phyloP scores from a whole-genome alignment of 106 monocot genomes.

The Chionographis japonica region DNA sequence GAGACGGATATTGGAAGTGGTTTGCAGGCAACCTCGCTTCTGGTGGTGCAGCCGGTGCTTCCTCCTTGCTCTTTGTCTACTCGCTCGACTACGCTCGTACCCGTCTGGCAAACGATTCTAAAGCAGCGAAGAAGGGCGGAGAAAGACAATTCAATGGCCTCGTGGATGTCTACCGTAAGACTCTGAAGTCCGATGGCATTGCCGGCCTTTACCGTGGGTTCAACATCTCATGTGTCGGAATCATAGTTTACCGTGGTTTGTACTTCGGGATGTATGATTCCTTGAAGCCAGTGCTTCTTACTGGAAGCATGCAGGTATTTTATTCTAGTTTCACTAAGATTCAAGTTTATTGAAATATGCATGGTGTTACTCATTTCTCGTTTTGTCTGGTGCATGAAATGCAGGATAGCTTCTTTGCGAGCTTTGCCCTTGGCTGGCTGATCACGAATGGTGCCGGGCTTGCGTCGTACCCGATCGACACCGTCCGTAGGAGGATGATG shows the following conservation, averaged over 20 bases:
- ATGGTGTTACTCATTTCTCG: no score
- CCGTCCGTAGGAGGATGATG: slow-evolving; percentile 25
- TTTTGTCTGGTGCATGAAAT: not conserved
- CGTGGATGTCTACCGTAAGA: slow-evolving; percentile 27
- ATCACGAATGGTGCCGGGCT: slow-evolving; percentile 18
- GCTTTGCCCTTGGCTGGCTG: slow-evolving; percentile 22
- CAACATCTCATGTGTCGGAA: slow-evolving; percentile 25
- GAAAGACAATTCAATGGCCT: slow-evolving; percentile 34
- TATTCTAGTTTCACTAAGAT: not conserved
- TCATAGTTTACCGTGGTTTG: slow-evolving; percentile 22
- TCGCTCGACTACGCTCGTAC: slow-evolving; percentile 26
- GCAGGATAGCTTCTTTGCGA: slow-evolving; percentile 37
- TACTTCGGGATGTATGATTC: slow-evolving; percentile 34
- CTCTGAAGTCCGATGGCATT: slow-evolving; percentile 19
- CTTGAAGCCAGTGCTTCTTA: slow-evolving; percentile 24
- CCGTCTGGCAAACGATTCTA: slow-evolving; percentile 20
- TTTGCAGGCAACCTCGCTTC: slow-evolving; percentile 30
- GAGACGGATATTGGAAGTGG: slow-evolving; percentile 28
- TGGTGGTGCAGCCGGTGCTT: slow-evolving; percentile 26
- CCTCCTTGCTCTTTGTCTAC: slow-evolving; percentile 23
- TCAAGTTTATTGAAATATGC: no score
- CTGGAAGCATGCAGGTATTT: slow-evolving; percentile 25
- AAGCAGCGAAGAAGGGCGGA: slow-evolving; percentile 26
- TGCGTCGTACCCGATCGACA: slow-evolving; percentile 16
- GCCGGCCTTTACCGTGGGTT: slow-evolving; percentile 28